Base-by-base conservation (phyloP, 2,329 filamentous ascomycete genomes). In the Nemania diffusa region DNA sequence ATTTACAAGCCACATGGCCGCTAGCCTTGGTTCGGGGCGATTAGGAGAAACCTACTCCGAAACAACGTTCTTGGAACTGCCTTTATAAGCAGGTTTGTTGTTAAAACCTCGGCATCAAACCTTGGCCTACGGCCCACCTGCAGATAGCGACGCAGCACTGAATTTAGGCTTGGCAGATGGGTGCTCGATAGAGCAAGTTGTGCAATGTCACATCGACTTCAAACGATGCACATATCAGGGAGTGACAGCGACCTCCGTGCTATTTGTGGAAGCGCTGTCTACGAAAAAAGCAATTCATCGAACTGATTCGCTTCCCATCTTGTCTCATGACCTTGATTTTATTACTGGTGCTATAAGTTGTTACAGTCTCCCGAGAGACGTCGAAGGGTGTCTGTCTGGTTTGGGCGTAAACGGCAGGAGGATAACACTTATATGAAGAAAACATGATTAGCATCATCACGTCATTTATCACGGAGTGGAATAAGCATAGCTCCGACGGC, bases 391-490 rank as follows among this genome's bases (percentile, higher is more conserved):
- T 55, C 50, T n/a, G 27, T 22, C 8, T 29, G 15, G 32, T 46
- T 37, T 26, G 50, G 60, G 44, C 55, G 37, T 51, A 63, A 51
- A 40, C 20, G 27, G 56, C 34, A 60, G 51, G 46, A 58, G 42
- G 48, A 50, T 62, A 52, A 46, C 29, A 9, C 42, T 22, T 5
- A 56, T 22, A 48, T 34, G 50, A 56, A 56, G 24, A 50, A 51
- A 59, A 3, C 50, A 56, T 56, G 50, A 24, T 34, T 56, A 37
- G 9, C 48, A 22, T 11, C 13, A 15, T n/a, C 53, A 27, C 26
- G 15, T 17, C 32, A 57, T 52, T 44, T 60, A 64, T 61, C 57
- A 9, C 57, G 56, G 56, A 64, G 29, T 50, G 40, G 60, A 67
- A 57, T 22, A 60, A 61, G 27, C 32, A 65, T 52, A 22, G 22